Percentiles rank a stretch among this genome's conserved stretches.
Evolutionary conservation across 2,329 filamentous ascomycete species (phyloP).

Genomic region (Calonectria hongkongensis): DNA sequence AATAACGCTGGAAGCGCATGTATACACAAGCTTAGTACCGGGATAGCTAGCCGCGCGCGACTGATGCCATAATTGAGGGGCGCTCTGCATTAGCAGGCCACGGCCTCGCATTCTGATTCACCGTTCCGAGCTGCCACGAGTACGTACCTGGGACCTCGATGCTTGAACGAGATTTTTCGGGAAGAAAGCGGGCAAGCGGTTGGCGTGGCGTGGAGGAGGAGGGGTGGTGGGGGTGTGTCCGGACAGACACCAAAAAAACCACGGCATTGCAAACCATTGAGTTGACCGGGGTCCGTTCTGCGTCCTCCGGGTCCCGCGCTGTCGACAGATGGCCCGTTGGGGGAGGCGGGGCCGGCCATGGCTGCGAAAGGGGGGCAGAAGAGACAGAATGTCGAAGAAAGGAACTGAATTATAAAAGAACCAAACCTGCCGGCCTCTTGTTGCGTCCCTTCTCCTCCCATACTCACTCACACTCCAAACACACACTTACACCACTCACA

Average conservation of each 20-base stretch:
- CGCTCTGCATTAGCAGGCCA: constrained; percentile 11
- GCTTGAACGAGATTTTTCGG: constrained; percentile 11
- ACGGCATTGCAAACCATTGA: constrained; percentile 17
- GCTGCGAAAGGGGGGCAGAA: constrained; percentile 12
- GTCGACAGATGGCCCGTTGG: constrained; percentile 20
- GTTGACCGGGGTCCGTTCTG: constrained; percentile 7
- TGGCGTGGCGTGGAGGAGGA: constrained; percentile 22
- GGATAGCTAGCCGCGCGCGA: constrained; percentile 40
- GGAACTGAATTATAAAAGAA: constrained; percentile 26
- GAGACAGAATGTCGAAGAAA: neutral
- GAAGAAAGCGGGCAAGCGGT: constrained; percentile 11
- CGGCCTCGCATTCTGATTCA: neutral
- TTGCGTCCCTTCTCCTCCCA: constrained; percentile 6
- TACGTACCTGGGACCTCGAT: constrained; percentile 8
- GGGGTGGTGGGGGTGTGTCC: constrained; percentile 19
- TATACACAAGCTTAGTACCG: neutral
- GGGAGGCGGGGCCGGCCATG: constrained; percentile 1
- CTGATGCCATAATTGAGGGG: constrained; percentile 40
- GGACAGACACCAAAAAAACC: constrained; percentile 8
- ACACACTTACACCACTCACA: constrained; percentile 30
- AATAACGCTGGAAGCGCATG: neutral
- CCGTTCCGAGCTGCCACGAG: neutral
- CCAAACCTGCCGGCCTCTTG: neutral
- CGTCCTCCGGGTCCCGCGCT: constrained; percentile 14
- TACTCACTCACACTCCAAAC: constrained; percentile 13